These are phyloP conservation scores for Daldinia loculata DNA, from an alignment of 495 filamentous ascomycete species.

Conservation along the genomic window DNA sequence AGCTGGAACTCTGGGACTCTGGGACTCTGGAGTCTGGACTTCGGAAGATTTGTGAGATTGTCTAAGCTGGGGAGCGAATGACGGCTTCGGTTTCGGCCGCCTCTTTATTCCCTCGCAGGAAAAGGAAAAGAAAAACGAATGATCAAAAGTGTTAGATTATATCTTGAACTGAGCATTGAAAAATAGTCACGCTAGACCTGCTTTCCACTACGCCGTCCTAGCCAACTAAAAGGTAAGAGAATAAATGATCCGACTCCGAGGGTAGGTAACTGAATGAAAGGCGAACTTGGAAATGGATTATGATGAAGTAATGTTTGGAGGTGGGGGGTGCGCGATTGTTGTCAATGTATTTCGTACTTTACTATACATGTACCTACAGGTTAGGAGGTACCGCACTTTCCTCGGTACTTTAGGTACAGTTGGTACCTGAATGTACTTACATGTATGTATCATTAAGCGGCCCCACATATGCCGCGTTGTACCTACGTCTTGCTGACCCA, in stretches of 20 bases:
- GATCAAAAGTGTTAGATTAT: background rate
- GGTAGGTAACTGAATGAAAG: conserved; percentile 14
- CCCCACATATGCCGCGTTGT: background rate
- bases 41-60: conserved; percentile 6
- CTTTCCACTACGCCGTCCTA: conserved; percentile 3
- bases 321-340: conserved; percentile 13
- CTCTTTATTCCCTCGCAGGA: conserved; percentile 1
- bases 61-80: background rate
- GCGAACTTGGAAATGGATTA: conserved; percentile 8
- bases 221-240: background rate
- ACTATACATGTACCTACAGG: background rate
- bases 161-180: background rate
- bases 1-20: conserved; percentile 1
- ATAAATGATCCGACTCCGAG: conserved; percentile 29
- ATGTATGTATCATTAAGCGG: background rate
- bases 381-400: background rate
- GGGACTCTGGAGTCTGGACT: background rate
- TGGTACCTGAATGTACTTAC: background rate
- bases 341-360: background rate
- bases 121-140: conserved; percentile 1
- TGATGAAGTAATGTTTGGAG: conserved; percentile 36
- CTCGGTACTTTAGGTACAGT: conserved; percentile 2
- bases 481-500: background rate
- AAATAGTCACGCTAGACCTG: conserved; percentile 7
- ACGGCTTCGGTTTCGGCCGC: background rate